These are phyloP conservation scores for Fomitopsis pulvina DNA, from an alignment of 768 basidiomycete species.

Conservation along the genomic window DNA sequence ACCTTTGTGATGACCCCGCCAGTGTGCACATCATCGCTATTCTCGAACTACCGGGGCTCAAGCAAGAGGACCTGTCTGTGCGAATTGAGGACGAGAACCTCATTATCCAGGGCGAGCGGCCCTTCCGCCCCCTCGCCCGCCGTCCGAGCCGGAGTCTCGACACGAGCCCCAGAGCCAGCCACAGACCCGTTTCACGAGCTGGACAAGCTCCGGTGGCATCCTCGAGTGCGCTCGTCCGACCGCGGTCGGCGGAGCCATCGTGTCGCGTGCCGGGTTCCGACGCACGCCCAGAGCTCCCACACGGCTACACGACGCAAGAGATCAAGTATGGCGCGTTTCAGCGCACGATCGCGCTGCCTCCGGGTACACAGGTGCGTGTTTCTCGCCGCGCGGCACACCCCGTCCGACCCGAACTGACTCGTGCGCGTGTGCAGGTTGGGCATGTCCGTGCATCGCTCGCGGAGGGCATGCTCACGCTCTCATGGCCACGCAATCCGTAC, in stretches of 20 bases:
- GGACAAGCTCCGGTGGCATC: background rate
- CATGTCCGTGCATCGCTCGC: constrained; percentile 32
- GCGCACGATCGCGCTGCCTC: constrained; percentile 30
- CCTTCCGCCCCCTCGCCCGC: constrained; percentile 13
- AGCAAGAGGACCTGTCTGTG: constrained; percentile 28
- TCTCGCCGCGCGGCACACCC: constrained; percentile 5
- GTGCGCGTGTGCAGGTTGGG: constrained; percentile 20
- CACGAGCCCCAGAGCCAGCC: background rate
- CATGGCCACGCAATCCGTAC: constrained; percentile 29
- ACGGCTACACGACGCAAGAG: constrained; percentile 27
- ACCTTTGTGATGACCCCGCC: constrained; percentile 31
- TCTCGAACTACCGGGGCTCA: constrained; percentile 35
- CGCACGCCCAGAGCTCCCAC: background rate
- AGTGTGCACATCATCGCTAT: constrained; percentile 27
- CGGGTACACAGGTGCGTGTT: constrained; percentile 27
- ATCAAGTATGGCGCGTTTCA: constrained; percentile 34
- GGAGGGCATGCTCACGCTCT: constrained; percentile 32
- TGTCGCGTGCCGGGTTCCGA: constrained; percentile 1
- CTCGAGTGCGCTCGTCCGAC: background rate
- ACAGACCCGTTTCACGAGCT: too few species aligned
- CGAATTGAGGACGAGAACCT: constrained; percentile 26
- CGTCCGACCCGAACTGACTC: constrained; percentile 1
- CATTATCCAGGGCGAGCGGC: constrained; percentile 30
- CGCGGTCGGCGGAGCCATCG: background rate
- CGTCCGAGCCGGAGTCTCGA: background rate